Base-by-base conservation (phyloP, 441 rosid species). In the Raphanus hybrid region DNA sequence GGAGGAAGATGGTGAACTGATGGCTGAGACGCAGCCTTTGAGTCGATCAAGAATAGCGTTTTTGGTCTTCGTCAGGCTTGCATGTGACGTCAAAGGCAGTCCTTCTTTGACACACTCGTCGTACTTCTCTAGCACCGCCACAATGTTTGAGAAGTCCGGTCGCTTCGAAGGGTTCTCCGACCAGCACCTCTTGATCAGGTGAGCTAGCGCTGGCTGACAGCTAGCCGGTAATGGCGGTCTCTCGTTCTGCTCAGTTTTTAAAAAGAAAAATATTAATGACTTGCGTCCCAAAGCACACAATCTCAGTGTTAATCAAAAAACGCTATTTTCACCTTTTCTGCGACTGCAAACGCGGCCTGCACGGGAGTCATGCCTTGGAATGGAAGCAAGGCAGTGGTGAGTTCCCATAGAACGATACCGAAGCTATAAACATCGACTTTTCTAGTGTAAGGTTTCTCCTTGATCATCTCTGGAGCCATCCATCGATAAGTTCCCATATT, bases 381-480 rank as follows among this genome's bases (percentile, higher is more conserved):
- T 11, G 98, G 98, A 83, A 94, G 97, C 87, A 94, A 80, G 4
- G 95, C 91, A 4, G 98, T 94, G 3, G 93, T 92, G 70, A 94
- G 98, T 86, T 94, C 98, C 98, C 98, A 94, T 54, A 94, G 80
- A 66, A 94, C 98, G 52, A 94, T 94, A 15, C 97, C 98, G 9
- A 94, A 94, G 83, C 98, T 94, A 29, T 94, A 92, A 7, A 94
- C 98, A 78, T 94, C 98, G 8, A 94, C 97, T 85, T 92, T 94
- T 66, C 97, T 82, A 58, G 98, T 90, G 35, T 86, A 94, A 0
- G 97, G 85, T 66, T 94, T 94, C 85, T 94, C 98, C 81, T 87
- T 92, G 75, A 92, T 89, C 98, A 94, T 92, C 84, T 93, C 97
- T 0, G 98, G 97, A 0, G 98, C 98, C 98, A 89, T 91, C 98